Evolutionary conservation across 306 rosid genomes (phyloP).

Genomic region (Cicer arietinum): DNA sequence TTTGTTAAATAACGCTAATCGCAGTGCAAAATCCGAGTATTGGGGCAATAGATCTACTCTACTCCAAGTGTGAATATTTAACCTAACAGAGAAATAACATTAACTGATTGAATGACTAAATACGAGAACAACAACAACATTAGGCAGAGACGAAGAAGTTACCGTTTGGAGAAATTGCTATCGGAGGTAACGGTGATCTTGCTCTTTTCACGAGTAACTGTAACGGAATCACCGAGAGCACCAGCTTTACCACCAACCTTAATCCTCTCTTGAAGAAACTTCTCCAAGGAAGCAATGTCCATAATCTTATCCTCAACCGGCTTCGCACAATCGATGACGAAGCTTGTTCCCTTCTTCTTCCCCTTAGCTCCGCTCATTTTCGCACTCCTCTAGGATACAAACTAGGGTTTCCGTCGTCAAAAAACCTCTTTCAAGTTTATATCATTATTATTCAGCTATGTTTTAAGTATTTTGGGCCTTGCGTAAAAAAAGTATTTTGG

Average conservation of each 20-base stretch:
- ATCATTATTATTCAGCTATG: background rate
- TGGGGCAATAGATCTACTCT: constrained; percentile 17
- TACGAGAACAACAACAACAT: background rate
- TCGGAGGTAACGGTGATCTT: constrained; percentile 82
- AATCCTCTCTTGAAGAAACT: constrained; percentile 94
- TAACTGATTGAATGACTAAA: background rate
- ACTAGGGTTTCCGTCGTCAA: constrained; percentile 39
- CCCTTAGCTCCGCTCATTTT: constrained; percentile 86
- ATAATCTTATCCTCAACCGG: constrained; percentile 97
- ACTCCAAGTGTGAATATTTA: background rate
- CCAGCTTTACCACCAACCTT: constrained; percentile 98
- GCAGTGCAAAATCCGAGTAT: background rate
- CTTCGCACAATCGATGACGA: constrained; percentile 88
- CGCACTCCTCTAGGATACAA: constrained; percentile 31
- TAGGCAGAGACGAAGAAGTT: background rate
- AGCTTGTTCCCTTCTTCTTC: constrained; percentile 89
- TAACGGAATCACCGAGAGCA: constrained; percentile 81
- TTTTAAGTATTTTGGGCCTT: background rate
- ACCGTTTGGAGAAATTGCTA: constrained; percentile 81
- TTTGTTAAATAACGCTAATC: background rate
- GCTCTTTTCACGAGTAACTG: constrained; percentile 72
- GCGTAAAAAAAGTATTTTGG: background rate
- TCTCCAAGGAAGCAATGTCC: constrained; percentile 94
- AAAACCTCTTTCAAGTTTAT: background rate
- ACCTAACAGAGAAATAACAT: constrained; percentile 4